Base-by-base conservation (phyloP, 1,284 basidiomycete species). In the Trametes polyzona region DNA sequence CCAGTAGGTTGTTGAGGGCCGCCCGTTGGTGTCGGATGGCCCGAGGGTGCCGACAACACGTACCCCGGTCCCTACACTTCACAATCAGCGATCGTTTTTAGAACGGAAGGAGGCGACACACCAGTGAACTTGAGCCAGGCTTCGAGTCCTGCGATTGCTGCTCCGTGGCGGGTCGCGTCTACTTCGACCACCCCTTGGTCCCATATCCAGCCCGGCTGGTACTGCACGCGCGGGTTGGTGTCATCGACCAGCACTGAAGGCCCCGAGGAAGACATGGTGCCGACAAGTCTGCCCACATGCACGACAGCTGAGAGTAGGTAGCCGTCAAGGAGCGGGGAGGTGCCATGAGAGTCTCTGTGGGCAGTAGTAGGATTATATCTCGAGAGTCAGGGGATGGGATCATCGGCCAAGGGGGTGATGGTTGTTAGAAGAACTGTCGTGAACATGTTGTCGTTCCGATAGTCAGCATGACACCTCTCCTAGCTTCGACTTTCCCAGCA, bases 1-100 rank as follows among this genome's bases (percentile, higher is more conserved):
- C n/a, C 47, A 42, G 39, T 61, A 63, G 16, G 49, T 54, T 19
- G 60, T 53, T 4, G 36, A 32, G 1, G 63, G 65, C 24, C 35
- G 37, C 5, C 65, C 61, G 27, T 55, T 52, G 3, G 41, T 24
- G 11, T 50, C 58, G 9, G 37, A 36, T 4, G 50, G 52, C 8
- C 53, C 63, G 9, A 54, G 29, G 0, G 61, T 58, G 6, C 61
- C 63, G 33, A 61, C 50, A 1, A 66, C 65, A 14, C 55, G 51
- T 8, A 66, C 27, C 7, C 56, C 58, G 5, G 63, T 59, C 19
- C 65, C 65, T 66, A 39, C 26, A 47, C n/a, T n/a, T n/a, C n/a
- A n/a, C n/a, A n/a, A n/a, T n/a, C n/a, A n/a, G n/a, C n/a, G n/a
- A n/a, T n/a, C n/a, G n/a, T n/a, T n/a, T n/a, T n/a, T n/a, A 43